These are phyloP conservation scores for Pistacia vera DNA, from an alignment of 345 rosid genomes.

Conservation along the genomic window DNA sequence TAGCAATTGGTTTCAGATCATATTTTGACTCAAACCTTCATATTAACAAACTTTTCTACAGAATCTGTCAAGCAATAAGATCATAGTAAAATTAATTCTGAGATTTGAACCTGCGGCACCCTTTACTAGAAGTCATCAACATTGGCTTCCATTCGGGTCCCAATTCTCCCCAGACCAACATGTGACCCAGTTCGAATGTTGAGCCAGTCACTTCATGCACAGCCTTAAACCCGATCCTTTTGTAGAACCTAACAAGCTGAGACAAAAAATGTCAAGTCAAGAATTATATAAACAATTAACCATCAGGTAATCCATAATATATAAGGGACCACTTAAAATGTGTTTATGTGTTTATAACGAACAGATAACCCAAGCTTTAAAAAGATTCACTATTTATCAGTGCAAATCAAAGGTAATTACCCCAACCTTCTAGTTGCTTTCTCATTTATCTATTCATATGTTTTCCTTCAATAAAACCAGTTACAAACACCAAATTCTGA, in stretches of 20 bases:
- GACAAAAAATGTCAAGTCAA: conserved; percentile 5
- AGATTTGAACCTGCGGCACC: conserved; percentile 65
- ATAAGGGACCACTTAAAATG: neutral
- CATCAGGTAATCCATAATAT: neutral
- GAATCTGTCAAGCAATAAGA: neutral
- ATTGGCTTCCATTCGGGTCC: conserved; percentile 90
- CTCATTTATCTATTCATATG: neutral
- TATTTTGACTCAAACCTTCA: neutral
- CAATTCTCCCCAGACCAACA: conserved; percentile 93
- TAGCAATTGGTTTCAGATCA: neutral
- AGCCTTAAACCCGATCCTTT: conserved; percentile 69
- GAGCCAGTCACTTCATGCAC: conserved; percentile 89
- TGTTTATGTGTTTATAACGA: neutral
- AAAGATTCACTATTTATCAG: neutral
- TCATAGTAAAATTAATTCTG: conserved; percentile 11
- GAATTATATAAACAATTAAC: neutral
- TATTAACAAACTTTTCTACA: neutral
- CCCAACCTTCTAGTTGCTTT: neutral
- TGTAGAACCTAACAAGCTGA: conserved; percentile 86
- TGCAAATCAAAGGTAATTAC: neutral
- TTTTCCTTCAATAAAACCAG: neutral
- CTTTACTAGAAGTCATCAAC: conserved; percentile 65
- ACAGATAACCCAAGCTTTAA: neutral
- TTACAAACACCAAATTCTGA: neutral
- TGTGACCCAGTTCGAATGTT: conserved; percentile 65